A percentile compares a stretch with the other conserved stretches of the same genome.
Evolutionary conservation across 2,329 filamentous ascomycete genomes (phyloP).

Genomic region (Venturia oleaginea): DNA sequence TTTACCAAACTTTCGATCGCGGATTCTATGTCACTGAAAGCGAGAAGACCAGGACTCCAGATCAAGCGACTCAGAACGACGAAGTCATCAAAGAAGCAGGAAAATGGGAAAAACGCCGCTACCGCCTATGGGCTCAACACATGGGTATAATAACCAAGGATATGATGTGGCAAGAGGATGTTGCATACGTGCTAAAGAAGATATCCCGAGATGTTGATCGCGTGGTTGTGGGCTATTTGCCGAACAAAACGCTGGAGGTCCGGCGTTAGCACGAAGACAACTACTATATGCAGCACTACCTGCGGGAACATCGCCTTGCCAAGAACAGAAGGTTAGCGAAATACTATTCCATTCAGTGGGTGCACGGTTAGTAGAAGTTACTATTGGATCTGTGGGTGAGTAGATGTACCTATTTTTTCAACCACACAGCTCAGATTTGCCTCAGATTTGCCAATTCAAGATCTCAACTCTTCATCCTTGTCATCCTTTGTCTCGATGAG

Average conservation of each 20-base stretch:
- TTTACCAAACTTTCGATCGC: background rate
- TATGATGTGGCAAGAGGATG: background rate
- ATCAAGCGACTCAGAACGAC: background rate
- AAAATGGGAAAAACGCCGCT: background rate
- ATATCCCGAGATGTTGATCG: background rate
- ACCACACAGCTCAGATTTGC: too few species aligned
- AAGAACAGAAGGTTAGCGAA: background rate
- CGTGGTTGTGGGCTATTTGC: background rate
- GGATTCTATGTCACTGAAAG: background rate
- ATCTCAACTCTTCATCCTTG: too few species aligned
- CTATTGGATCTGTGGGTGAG: background rate
- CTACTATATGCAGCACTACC: background rate
- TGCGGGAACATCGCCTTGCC: background rate
- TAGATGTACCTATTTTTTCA: background rate
- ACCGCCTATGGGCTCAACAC: background rate
- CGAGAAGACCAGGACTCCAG: too few species aligned
- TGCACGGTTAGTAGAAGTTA: background rate
- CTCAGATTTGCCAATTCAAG: too few species aligned
- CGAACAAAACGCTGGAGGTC: background rate
- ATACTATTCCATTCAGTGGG: background rate
- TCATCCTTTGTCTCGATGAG: too few species aligned
- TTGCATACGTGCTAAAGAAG: background rate
- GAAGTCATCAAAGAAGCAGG: background rate
- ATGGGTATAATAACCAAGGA: background rate
- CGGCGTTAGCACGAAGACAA: background rate